phyloP scores from a whole-genome alignment of 495 filamentous ascomycete genomes.

The Xeromyces bisporus region DNA sequence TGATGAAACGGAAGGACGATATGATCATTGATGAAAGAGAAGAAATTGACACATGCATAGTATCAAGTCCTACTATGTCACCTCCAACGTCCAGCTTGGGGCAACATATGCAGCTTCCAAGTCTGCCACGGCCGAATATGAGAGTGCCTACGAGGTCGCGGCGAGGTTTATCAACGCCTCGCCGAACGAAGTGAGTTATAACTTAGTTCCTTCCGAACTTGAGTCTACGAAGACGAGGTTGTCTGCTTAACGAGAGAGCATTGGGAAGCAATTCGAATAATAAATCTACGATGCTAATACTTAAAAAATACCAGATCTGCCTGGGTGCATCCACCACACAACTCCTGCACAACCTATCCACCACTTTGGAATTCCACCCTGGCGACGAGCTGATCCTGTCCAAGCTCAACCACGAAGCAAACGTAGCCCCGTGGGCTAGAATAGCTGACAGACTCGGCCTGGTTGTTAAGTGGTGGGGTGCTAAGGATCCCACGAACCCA shows the following conservation, averaged over 20 bases:
- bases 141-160: constrained; percentile 38
- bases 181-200: constrained; percentile 39
- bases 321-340: constrained; percentile 55
- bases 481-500: constrained; percentile 28
- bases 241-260: no score
- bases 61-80: constrained; percentile 44
- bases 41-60: constrained; percentile 16
- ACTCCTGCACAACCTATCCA: constrained; percentile 53
- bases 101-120: constrained; percentile 41
- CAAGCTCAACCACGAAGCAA: constrained; percentile 54
- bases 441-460: constrained; percentile 41
- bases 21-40: background rate
- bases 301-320: constrained; percentile 9
- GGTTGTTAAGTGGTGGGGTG: constrained; percentile 47
- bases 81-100: constrained; percentile 57
- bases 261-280: no score
- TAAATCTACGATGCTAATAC: no score
- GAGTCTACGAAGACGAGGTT: no score
- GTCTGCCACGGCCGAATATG: constrained; percentile 36
- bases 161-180: constrained; percentile 52
- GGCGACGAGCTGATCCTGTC: constrained; percentile 50
- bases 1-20: background rate
- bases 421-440: constrained; percentile 49
- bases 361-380: constrained; percentile 36
- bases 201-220: background rate